Conservation (phyloP, 2,329 filamentous ascomycete species). For the Stachybotrys elegans region DNA sequence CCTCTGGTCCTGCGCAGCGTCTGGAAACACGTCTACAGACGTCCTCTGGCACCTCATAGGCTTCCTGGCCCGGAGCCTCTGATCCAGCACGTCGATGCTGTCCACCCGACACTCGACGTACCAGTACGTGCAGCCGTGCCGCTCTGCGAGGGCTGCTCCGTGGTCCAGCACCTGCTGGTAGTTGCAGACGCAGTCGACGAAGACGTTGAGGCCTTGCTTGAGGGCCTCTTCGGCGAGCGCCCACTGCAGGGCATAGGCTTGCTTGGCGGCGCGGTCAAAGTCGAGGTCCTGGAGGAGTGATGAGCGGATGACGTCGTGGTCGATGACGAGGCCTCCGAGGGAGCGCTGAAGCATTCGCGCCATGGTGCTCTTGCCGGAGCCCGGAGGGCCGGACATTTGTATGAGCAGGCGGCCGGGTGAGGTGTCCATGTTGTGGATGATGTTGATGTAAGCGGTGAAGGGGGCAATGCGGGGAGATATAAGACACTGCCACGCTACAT, state of each 20-base stretch:
- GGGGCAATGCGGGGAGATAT: no score
- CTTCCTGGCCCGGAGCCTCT: slow-evolving; percentile 16
- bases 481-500: no score
- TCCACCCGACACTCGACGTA: slow-evolving; percentile 27
- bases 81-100: slow-evolving; percentile 23
- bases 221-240: slow-evolving; percentile 26
- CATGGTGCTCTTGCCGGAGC: slow-evolving; percentile 32
- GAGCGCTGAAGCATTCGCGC: slow-evolving; percentile 20
- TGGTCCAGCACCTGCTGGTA: slow-evolving; percentile 22
- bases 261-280: slow-evolving; percentile 24
- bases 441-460: no score
- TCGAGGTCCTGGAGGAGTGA: slow-evolving; percentile 21
- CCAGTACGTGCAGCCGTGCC: slow-evolving; percentile 13
- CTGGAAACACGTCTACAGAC: slow-evolving; percentile 18
- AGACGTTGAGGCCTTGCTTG: slow-evolving; percentile 25
- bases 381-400: slow-evolving; percentile 34
- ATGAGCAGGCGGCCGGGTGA: no score
- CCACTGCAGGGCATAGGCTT: slow-evolving; percentile 30
- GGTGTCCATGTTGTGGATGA: no score
- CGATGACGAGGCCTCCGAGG: slow-evolving; percentile 24
- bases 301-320: slow-evolving; percentile 30
- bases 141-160: slow-evolving; percentile 21
- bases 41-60: slow-evolving; percentile 25
- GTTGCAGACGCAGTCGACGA: slow-evolving; percentile 34
- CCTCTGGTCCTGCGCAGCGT: slow-evolving; percentile 7